Evolutionary conservation across 1,284 basidiomycete genomes (phyloP), one percentile per base, ranked within the genome.

Genomic region (Papiliotrema flavescens): DNA sequence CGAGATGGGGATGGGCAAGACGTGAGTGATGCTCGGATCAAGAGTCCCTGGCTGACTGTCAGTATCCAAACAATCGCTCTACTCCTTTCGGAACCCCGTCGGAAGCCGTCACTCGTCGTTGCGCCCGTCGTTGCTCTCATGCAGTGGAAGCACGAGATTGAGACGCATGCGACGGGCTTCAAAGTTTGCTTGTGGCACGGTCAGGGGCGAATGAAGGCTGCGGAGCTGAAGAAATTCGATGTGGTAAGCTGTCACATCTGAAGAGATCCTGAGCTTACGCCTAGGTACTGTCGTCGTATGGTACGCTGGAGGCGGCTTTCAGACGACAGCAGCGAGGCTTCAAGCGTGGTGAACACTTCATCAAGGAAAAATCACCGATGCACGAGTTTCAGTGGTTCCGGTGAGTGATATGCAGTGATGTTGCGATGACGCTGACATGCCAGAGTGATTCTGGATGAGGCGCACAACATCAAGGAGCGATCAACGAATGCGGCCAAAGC

Each of bases 71-170:
- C 95, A 65, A 94, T 98, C 49, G 84, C 92, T 2, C 81, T 98
- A 34, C 81, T 98, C 36, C 84, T 95, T 2, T 86, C 87, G 0
- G 74, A 76, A 51, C 75, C 74, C 0, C 76, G 82, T 46, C 78
- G 82, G 60, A 88, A 84, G 71, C 92, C 92, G 0, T 94, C 91
- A 55, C 82, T 98, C 9, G 90, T 98, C 20, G 82, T 98, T 34
- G 95, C 95, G 83, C 91, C 91, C 2, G 96, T 93, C 2, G 95
- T 98, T 47, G 96, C 96, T 23, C 85, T 99, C 61, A 94, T 98
- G 86, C 95, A 99, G 78, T 98, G 96, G 96, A 85, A 86, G 64
- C 92, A 95, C 73, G 96, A 99, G 75, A 92, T 98, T 54, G 84
- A 85, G 36, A 78, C 85, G 0, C 89, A 91, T 64, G 88, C 90